Evolutionary conservation across 164 flowering plant species (phyloP).

Genomic region (Umbellularia californica): DNA sequence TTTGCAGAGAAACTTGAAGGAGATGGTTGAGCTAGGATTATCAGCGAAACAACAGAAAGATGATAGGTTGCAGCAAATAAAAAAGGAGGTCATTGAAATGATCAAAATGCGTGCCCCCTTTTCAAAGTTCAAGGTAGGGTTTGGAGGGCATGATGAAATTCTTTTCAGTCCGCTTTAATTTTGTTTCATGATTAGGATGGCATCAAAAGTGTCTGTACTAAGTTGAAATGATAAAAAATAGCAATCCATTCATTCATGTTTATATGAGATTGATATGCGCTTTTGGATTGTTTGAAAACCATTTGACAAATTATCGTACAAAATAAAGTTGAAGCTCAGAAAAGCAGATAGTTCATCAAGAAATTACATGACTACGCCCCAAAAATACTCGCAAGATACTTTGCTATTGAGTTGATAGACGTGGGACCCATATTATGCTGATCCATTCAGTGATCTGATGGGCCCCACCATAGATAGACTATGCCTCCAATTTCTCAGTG

Average conservation of each 20-base stretch:
- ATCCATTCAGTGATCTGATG: no score
- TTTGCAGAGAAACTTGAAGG: constrained; percentile 75
- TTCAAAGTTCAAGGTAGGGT: constrained; percentile 54
- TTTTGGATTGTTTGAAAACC: no score
- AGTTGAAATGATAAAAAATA: not conserved
- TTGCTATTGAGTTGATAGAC: no score
- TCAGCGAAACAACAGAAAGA: constrained; percentile 84
- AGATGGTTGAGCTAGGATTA: constrained; percentile 60
- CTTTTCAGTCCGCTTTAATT: not conserved
- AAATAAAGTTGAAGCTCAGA: no score
- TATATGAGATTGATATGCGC: no score
- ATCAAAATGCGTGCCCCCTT: constrained; percentile 40
- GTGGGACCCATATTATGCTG: no score
- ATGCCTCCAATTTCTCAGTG: not conserved
- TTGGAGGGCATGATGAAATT: not conserved
- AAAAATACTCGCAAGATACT: no score
- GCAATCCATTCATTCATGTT: not conserved
- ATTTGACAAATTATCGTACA: no score
- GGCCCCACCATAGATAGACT: no score
- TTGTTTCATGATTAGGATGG: not conserved
- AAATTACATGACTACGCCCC: no score
- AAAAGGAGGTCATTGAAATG: constrained; percentile 83
- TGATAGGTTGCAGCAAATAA: constrained; percentile 64
- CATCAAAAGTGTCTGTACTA: not conserved
- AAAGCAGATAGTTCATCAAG: no score